phyloP scores from a whole-genome alignment of 139 green algal species.

The Ettlia oleoabundans region DNA sequence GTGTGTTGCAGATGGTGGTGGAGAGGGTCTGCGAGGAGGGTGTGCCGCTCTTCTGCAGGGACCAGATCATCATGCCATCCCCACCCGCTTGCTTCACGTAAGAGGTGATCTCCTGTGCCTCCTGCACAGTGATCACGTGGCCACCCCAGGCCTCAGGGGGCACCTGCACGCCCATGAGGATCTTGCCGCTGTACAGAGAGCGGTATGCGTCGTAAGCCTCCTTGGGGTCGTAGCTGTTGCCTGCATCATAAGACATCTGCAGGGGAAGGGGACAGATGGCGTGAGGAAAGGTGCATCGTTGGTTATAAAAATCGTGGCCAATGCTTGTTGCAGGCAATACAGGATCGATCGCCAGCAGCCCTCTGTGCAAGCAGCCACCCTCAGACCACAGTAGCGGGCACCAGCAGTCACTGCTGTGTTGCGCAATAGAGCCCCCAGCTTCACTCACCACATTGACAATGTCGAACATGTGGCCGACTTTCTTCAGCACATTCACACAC shows the following conservation, averaged over 20 bases:
- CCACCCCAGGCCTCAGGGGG: slow-evolving; percentile 48
- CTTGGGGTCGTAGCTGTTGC: slow-evolving; percentile 39
- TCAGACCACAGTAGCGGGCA: too few species aligned
- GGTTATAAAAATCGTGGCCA: too few species aligned
- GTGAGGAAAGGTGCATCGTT: too few species aligned
- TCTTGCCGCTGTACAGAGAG: slow-evolving; percentile 36
- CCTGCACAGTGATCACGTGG: slow-evolving; percentile 28
- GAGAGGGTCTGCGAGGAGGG: slow-evolving; percentile 16
- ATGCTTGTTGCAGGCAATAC: too few species aligned
- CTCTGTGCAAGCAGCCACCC: too few species aligned
- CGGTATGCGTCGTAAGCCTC: slow-evolving; percentile 46
- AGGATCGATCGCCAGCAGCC: too few species aligned
- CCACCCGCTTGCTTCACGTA: slow-evolving; percentile 7
- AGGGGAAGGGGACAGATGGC: background rate
- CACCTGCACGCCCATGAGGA: slow-evolving; percentile 57
- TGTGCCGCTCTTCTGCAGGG: slow-evolving; percentile 19
- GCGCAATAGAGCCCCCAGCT: too few species aligned
- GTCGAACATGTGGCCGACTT: slow-evolving; percentile 41
- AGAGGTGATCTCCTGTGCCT: background rate
- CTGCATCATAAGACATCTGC: slow-evolving; percentile 55
- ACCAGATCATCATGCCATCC: slow-evolving; percentile 49
- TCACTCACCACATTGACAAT: slow-evolving; percentile 39
- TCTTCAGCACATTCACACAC: slow-evolving; percentile 52
- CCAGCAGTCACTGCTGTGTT: too few species aligned
- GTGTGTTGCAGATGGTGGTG: slow-evolving; percentile 3